These are phyloP conservation scores for Pelagomonas calceolata DNA, from an alignment of 108 stramenopile genomes.

Conservation along the genomic window DNA sequence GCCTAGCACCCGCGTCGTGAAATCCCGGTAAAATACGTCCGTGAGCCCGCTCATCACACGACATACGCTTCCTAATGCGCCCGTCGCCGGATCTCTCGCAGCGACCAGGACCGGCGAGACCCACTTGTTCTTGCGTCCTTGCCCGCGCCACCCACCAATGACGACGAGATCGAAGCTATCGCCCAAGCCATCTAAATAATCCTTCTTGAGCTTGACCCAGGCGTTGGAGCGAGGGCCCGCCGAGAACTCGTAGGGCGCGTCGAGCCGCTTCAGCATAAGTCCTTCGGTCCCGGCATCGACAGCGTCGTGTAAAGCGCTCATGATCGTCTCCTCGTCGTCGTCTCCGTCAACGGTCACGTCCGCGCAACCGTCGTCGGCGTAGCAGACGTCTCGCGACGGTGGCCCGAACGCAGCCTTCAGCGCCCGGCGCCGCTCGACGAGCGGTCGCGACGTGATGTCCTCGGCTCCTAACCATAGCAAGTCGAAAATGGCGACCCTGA, in stretches of 20 bases:
- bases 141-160: slow-evolving; percentile 72
- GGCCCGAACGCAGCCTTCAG: neutral
- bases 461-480: neutral
- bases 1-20: neutral
- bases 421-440: neutral
- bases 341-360: neutral
- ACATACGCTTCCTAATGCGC: slow-evolving; percentile 57
- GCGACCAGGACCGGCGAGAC: slow-evolving; percentile 69
- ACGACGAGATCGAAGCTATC: slow-evolving; percentile 80
- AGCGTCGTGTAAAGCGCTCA: slow-evolving; percentile 44
- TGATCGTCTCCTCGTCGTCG: slow-evolving; percentile 32
- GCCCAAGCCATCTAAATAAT: slow-evolving; percentile 66
- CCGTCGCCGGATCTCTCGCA: slow-evolving; percentile 65
- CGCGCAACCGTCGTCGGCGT: neutral
- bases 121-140: slow-evolving; percentile 53
- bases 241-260: slow-evolving; percentile 29
- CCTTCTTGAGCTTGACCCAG: slow-evolving; percentile 85
- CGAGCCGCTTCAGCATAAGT: slow-evolving; percentile 67
- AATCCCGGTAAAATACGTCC: slow-evolving; percentile 34
- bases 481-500: neutral
- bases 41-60: slow-evolving; percentile 28
- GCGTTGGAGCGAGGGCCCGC: slow-evolving; percentile 31
- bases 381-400: neutral
- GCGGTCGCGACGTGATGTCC: neutral
- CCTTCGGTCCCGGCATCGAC: slow-evolving; percentile 69